Percentiles rank a stretch among this genome's conserved stretches.
Evolutionary conservation across 1,139 yeast species (phyloP).

Genomic region (Suhomyces kunorum): DNA sequence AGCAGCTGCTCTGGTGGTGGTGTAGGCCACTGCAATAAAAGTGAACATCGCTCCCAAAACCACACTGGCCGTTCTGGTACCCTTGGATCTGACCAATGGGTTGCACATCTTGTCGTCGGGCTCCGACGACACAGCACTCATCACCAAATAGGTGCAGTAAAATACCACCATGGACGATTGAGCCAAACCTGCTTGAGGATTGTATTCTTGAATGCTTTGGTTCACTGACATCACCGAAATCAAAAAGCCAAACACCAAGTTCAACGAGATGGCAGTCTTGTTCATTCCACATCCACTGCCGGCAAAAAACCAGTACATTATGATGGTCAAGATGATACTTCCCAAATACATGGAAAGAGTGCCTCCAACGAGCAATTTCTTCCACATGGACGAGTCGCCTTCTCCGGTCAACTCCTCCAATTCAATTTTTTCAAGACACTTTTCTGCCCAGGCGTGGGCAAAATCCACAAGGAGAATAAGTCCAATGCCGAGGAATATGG

Average conservation of each 20-base stretch:
- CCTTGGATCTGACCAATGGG: constrained; percentile 84
- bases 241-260: constrained; percentile 61
- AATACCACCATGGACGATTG: constrained; percentile 95
- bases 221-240: constrained; percentile 74
- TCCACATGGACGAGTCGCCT: constrained; percentile 65
- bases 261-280: constrained; percentile 80
- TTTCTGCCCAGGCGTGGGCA: constrained; percentile 99
- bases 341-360: constrained; percentile 82
- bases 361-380: constrained; percentile 77
- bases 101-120: constrained; percentile 94
- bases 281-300: constrained; percentile 87
- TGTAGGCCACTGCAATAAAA: constrained; percentile 91
- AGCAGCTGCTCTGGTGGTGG: constrained; percentile 96
- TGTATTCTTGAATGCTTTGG: constrained; percentile 84
- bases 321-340: constrained; percentile 65
- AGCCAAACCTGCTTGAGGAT: constrained; percentile 95
- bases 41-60: constrained; percentile 92
- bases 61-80: constrained; percentile 87
- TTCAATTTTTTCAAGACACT: constrained; percentile 88
- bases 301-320: constrained; percentile 85
- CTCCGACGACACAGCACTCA: constrained; percentile 94
- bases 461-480: constrained; percentile 88
- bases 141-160: constrained; percentile 87
- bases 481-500: constrained; percentile 85
- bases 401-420: constrained; percentile 71